Conservation (phyloP, 331 rosid genomes). For the Phaseolus coccineus region DNA sequence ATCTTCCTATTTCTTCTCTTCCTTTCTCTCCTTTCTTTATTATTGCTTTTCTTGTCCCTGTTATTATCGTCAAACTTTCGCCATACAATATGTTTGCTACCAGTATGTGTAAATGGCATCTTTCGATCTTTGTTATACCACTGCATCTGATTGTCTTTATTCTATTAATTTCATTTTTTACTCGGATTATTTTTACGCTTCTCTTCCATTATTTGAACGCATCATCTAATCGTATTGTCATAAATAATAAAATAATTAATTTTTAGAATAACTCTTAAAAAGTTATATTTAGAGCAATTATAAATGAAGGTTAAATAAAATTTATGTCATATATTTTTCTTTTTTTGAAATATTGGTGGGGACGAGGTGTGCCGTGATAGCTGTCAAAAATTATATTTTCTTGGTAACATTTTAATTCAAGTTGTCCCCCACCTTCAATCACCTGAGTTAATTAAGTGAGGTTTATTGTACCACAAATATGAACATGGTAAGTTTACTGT, state of each 20-base stretch:
- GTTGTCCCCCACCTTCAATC: constrained; percentile 28
- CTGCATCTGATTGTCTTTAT: background rate
- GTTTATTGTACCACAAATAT: background rate
- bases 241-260: background rate
- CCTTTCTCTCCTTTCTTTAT: background rate
- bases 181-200: no score
- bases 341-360: background rate
- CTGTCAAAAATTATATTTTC: background rate
- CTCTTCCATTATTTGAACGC: background rate
- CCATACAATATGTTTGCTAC: background rate
- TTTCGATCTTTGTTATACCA: background rate
- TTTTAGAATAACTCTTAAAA: no score
- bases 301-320: background rate
- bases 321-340: background rate
- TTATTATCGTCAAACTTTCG: background rate
- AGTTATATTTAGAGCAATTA: background rate
- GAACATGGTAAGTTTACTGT: background rate
- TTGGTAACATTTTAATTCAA: background rate
- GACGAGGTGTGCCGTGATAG: background rate
- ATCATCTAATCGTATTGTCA: background rate
- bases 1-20: background rate
- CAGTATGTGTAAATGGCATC: background rate
- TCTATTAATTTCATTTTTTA: background rate
- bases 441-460: background rate
- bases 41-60: background rate